Evolutionary conservation across 495 filamentous ascomycete genomes (phyloP).

Genomic region (Daldinia loculata): DNA sequence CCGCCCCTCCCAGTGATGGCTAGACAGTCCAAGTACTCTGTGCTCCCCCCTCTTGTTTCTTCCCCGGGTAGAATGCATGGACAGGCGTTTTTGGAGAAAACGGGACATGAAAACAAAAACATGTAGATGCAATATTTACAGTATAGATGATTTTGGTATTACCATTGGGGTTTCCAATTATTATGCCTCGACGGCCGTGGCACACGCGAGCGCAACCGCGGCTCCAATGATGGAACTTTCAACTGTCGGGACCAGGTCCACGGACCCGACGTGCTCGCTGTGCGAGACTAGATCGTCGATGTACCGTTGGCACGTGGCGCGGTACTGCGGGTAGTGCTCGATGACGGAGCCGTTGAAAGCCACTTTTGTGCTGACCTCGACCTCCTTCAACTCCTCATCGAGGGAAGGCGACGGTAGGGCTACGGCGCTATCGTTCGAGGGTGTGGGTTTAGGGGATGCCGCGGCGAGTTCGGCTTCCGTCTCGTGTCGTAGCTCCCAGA

Average conservation of each 20-base stretch:
- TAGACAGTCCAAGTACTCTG: conserved; percentile 14
- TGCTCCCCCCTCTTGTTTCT: conserved; percentile 12
- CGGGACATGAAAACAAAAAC: not conserved
- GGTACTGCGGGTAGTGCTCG: conserved; percentile 69
- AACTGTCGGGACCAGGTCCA: conserved; percentile 63
- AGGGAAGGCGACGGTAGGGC: conserved; percentile 25
- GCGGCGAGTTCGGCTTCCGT: conserved; percentile 51
- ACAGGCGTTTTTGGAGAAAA: conserved; percentile 10
- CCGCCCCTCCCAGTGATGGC: not conserved
- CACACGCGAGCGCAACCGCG: conserved; percentile 65
- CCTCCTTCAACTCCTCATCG: conserved; percentile 38
- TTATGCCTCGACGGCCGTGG: conserved; percentile 33
- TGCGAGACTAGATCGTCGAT: conserved; percentile 57
- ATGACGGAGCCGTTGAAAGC: conserved; percentile 73
- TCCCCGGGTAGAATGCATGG: conserved; percentile 5
- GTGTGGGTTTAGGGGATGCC: conserved; percentile 15
- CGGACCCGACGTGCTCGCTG: conserved; percentile 44
- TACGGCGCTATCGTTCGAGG: conserved; percentile 34
- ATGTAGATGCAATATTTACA: conserved; percentile 18
- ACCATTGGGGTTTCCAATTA: conserved; percentile 3
- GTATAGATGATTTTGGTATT: conserved; percentile 2
- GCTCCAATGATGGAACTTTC: conserved; percentile 71
- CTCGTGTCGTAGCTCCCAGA: conserved; percentile 65
- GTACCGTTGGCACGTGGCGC: conserved; percentile 56
- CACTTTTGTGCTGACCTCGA: conserved; percentile 54